These are phyloP conservation scores for Corymbia maculata DNA, from an alignment of 345 rosid genomes.

Conservation along the genomic window DNA sequence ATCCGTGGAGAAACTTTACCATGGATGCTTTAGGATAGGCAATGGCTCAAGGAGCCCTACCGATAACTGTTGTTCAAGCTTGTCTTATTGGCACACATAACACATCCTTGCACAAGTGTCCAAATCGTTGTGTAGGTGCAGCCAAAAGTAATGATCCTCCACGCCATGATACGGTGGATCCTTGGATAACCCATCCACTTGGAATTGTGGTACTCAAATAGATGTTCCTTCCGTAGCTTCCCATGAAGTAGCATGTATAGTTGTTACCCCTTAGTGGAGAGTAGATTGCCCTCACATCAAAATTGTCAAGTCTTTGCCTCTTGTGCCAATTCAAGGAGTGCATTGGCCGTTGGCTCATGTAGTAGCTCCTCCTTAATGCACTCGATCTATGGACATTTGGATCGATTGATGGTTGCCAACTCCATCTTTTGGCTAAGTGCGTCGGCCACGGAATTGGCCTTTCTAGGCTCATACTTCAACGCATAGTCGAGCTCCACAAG, in stretches of 20 bases:
- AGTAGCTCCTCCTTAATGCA: background rate
- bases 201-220: accelerated
- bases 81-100: background rate
- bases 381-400: background rate
- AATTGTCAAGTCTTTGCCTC: background rate
- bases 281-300: background rate
- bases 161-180: background rate
- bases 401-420: background rate
- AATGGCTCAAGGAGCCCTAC: background rate
- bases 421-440: background rate
- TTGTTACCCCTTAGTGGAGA: background rate
- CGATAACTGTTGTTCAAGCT: accelerated
- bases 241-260: background rate
- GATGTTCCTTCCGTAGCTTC: background rate
- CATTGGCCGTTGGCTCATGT: background rate
- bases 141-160: background rate
- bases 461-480: background rate
- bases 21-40: background rate
- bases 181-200: background rate
- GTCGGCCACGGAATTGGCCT: background rate
- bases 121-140: background rate
- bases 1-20: background rate
- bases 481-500: background rate
- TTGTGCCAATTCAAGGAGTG: background rate
- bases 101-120: background rate